Percentiles rank a stretch among this genome's conserved stretches.
Evolutionary conservation across 352 stramenopile genomes (phyloP).

Genomic region (Phytophthora lateralis): DNA sequence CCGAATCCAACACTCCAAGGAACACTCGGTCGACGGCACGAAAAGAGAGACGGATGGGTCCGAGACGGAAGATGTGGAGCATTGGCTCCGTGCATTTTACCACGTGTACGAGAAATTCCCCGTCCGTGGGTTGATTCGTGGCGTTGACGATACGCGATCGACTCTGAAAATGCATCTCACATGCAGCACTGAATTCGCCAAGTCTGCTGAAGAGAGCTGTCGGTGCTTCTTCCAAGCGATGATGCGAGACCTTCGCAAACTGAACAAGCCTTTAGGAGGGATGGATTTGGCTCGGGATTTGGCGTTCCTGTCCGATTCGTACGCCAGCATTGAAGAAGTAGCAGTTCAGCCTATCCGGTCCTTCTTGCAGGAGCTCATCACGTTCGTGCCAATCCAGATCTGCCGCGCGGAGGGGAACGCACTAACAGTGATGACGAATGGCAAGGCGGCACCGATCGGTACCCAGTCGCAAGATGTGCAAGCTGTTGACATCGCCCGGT

Average conservation of each 20-base stretch:
- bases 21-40: conserved; percentile 21
- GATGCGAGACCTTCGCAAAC: conserved; percentile 54
- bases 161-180: conserved; percentile 35
- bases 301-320: conserved; percentile 13
- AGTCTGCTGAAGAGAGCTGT: conserved; percentile 15
- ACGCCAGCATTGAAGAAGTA: conserved; percentile 1
- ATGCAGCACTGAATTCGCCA: conserved; percentile 10
- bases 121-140: conserved; percentile 36
- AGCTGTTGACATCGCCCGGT: conserved; percentile 57
- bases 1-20: conserved; percentile 48
- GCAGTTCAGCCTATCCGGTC: conserved; percentile 4
- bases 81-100: conserved; percentile 37
- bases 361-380: conserved; percentile 47
- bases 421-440: conserved; percentile 62
- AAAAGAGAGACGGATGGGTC: conserved; percentile 15
- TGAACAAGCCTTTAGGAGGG: conserved; percentile 61
- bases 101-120: conserved; percentile 43
- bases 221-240: conserved; percentile 37
- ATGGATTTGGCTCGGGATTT: conserved; percentile 41
- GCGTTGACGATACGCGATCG: conserved; percentile 28
- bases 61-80: conserved; percentile 17
- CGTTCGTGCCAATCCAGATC: conserved; percentile 80
- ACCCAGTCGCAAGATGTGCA: conserved; percentile 26
- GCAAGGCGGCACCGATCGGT: conserved; percentile 29
- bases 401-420: conserved; percentile 69